Conservation (phyloP, 2,329 filamentous ascomycete genomes). For the Macrophomina pseudophaseolina region DNA sequence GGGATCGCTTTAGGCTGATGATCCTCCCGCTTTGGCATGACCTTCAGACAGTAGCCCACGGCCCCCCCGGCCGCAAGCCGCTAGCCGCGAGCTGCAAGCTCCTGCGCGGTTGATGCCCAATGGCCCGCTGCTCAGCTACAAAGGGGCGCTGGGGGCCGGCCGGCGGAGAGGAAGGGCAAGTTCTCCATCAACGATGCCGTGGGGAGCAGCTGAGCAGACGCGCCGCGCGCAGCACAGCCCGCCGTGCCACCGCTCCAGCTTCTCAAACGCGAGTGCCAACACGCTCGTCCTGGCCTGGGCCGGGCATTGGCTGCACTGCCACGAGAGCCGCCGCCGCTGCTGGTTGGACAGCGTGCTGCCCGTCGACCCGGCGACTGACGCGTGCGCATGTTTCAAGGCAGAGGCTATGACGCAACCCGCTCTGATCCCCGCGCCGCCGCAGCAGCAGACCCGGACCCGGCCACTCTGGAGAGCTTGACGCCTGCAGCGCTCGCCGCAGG, state of each 20-base stretch:
- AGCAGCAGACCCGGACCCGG: not conserved
- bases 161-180: not conserved
- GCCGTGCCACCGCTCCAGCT: not conserved
- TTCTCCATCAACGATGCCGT: not conserved
- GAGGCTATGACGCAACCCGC: slow-evolving; percentile 15
- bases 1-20: not conserved
- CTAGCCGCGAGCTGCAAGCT: not conserved
- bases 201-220: not conserved
- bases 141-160: not conserved
- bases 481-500: not conserved
- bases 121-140: not conserved
- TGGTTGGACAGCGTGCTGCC: not conserved
- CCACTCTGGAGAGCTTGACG: not conserved
- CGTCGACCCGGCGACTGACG: not conserved
- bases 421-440: not conserved
- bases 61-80: not conserved
- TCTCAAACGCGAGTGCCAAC: no score
- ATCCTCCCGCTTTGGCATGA: not conserved
- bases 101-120: slow-evolving; percentile 3
- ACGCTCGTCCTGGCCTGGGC: slow-evolving; percentile 3
- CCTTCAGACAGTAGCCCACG: not conserved
- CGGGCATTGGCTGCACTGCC: slow-evolving; percentile 8
- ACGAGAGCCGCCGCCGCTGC: not conserved
- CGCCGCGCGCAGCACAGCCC: not conserved
- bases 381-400: slow-evolving; percentile 14